Percentiles rank a stretch among this genome's conserved stretches.
Evolutionary conservation across 2,329 filamentous ascomycete genomes (phyloP).

Genomic region (Chaetomium olivaceum): DNA sequence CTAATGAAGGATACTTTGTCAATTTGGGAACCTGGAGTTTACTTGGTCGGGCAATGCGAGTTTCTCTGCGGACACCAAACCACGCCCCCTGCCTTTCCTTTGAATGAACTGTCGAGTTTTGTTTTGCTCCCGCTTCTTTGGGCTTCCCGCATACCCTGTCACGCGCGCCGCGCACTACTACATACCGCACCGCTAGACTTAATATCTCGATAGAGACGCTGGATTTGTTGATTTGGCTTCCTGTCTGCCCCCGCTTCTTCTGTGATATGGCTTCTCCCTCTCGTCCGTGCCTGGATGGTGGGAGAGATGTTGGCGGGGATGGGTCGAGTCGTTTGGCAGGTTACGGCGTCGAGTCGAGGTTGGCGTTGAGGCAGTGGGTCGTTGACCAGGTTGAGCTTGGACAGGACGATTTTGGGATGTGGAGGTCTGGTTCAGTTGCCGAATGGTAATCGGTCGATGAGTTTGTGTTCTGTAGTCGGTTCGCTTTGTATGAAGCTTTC

Average conservation of each 20-base stretch:
- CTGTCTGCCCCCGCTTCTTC: background rate
- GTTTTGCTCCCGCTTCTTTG: conserved; percentile 23
- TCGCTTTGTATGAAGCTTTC: conserved; percentile 21
- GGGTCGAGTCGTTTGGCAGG: background rate
- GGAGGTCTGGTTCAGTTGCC: background rate
- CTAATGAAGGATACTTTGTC: conserved; percentile 19
- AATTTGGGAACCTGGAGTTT: conserved; percentile 12
- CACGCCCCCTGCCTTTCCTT: conserved; percentile 26
- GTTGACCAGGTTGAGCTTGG: background rate
- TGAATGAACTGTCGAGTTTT: conserved; percentile 23
- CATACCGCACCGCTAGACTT: conserved; percentile 49
- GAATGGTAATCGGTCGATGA: background rate
- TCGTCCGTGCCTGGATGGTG: background rate
- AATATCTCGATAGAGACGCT: conserved; percentile 39
- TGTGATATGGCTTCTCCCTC: background rate
- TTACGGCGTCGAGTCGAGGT: background rate
- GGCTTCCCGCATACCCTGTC: conserved; percentile 23
- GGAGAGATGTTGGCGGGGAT: background rate
- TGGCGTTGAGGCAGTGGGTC: background rate
- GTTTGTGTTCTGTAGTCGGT: conserved; percentile 5
- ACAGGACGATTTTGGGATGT: background rate
- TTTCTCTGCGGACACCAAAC: background rate
- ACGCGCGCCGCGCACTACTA: conserved; percentile 29
- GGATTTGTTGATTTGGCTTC: conserved; percentile 18
- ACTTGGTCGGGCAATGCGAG: conserved; percentile 13